Conservation (phyloP, 306 rosid species). For the Prunus salicina region DNA sequence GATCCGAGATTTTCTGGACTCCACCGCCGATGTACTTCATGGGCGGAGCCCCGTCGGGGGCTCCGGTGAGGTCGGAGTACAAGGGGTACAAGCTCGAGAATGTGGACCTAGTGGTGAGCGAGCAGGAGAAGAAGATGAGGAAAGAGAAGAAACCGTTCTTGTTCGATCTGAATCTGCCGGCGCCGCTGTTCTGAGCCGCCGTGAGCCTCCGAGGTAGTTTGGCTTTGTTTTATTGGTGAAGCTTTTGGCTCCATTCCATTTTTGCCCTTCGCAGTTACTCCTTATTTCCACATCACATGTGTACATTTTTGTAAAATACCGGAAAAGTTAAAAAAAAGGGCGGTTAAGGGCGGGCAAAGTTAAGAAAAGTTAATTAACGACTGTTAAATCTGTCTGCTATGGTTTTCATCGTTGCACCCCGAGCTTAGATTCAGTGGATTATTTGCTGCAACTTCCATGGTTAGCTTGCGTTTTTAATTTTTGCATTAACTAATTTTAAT, state of each 20-base stretch:
- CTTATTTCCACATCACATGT: not conserved
- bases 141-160: slow-evolving; percentile 42
- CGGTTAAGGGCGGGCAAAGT: not conserved
- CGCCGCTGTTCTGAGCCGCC: slow-evolving; percentile 45
- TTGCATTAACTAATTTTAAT: not conserved
- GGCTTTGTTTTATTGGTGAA: not conserved
- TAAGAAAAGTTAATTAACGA: not conserved
- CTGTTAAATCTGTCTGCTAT: not conserved
- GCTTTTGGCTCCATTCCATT: slow-evolving; percentile 9
- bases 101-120: slow-evolving; percentile 34
- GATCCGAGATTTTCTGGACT: slow-evolving; percentile 25
- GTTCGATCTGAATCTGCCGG: slow-evolving; percentile 64
- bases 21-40: slow-evolving; percentile 21
- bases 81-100: slow-evolving; percentile 56
- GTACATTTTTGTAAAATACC: slow-evolving; percentile 24
- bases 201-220: not conserved
- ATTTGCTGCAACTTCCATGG: not conserved
- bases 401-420: not conserved
- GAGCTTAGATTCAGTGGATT: not conserved
- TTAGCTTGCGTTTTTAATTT: not conserved
- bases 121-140: slow-evolving; percentile 27
- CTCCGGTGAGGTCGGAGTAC: slow-evolving; percentile 49
- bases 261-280: slow-evolving; percentile 9
- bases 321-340: not conserved
- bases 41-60: slow-evolving; percentile 1